Base-by-base conservation (phyloP, 495 filamentous ascomycete genomes). In the Bryoglossum gracile region DNA sequence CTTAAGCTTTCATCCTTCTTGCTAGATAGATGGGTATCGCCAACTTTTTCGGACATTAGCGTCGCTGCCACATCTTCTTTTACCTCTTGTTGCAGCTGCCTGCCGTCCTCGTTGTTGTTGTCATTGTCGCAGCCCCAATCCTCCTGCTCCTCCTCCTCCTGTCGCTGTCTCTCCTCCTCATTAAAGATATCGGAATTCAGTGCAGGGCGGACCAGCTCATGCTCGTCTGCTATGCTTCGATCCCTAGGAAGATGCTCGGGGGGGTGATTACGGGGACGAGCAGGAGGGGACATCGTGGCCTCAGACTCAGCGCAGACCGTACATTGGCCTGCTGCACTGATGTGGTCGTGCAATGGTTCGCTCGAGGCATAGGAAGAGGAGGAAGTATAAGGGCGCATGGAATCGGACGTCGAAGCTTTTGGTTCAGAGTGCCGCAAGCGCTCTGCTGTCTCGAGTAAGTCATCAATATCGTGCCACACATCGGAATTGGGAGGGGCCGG, bases 401-500 rank as follows among this genome's bases (percentile, higher is more conserved):
- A 46, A 39, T 55, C 25, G 9, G 24, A 23, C 17, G 34, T 40
- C 22, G 19, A 50, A 49, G 52, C 16, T 40, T 25, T 16, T 45
- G 41, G 39, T 50, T 50, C 39, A 19, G 41, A 9, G 22, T 16
- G 51, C 51, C 18, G 37, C 25, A 43, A 39, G 39, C 38, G 41
- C 28, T 17, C n/a, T 39, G 32, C 34, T 32, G 51, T 48, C 43
- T 54, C 51, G 38, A 11, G 38, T 35, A 42, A 50, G 46, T 46
- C 41, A 54, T 55, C 17, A 50, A 55, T 50, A 46, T 55, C 22
- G 35, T 50, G 41, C 46, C 18, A 50, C 22, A 2, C 16, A 41
- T 55, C 34, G 33, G 22, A 13, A 55, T 28, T 46, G 17, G 33
- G 37, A 51, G 33, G 25, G 14, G 41, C 28, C 26, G 36, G 34